Base-by-base conservation (phyloP, 352 stramenopile genomes). In the Phytophthora syringae region DNA sequence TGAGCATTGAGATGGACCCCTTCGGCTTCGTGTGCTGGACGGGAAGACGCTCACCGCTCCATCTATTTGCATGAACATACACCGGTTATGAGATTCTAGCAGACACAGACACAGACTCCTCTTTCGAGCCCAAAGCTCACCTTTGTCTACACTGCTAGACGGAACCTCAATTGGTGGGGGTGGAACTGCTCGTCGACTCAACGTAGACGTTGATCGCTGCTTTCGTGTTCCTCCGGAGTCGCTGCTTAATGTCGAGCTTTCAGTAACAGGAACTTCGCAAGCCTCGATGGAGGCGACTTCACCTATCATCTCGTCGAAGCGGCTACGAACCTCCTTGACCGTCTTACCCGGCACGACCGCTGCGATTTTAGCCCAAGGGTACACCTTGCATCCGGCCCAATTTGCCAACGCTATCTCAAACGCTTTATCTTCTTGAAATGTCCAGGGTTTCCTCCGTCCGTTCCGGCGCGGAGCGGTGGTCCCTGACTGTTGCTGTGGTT, bases 341-440 rank as follows among this genome's bases (percentile, higher is more conserved):
- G 78, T 90, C 58, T 92, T 94, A 3, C 84, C 86, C 0, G 86
- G 86, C 18, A 96, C 52, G 5, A 55, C 52, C 9, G 76, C 72
- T 3, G 88, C 86, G 36, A 96, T 93, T 67, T 91, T 91, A 11
- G 75, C 66, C 88, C 88, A 96, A 42, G 83, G 82, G 57, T 91
- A 92, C n/a, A 86, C 77, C 30, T 82, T 88, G 47, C 62, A 74
- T 18, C 60, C 74, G 16, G 61, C 69, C 76, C 85, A 94, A 42
- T 71, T 56, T 50, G 86, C 86, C 15, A 96, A 70, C 37, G 78
- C 81, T 28, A 65, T 84, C 67, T 96, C 88, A 53, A 96, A 87
- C 2, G 79, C 71, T 68, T 92, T 92, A 60, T 96, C 86, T 67
- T 96, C 86, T 48, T 94, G 77, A 39, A 91, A 90, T 27, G 69